phyloP scores from a whole-genome alignment of 495 filamentous ascomycete genomes.

The Hypoxylon rickii region DNA sequence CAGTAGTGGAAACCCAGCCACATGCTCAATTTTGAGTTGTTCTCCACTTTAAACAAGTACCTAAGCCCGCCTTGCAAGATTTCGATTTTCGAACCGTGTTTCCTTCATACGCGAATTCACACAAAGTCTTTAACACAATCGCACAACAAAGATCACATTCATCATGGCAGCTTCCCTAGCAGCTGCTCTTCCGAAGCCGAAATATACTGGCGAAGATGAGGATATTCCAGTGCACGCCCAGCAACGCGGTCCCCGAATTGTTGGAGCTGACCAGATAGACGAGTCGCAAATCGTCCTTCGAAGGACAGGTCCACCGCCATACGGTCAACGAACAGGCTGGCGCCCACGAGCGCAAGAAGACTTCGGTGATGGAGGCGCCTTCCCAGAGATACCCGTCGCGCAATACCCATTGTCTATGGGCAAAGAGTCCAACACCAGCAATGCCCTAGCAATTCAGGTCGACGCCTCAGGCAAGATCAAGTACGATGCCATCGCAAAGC shows the following conservation, averaged over 20 bases:
- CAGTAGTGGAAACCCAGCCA: too few relatives aligned
- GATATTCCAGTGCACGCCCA: constrained; percentile 73
- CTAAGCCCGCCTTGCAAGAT: constrained; percentile 16
- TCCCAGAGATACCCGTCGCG: constrained; percentile 86
- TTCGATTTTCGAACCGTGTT: constrained; percentile 2
- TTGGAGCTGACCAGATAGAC: constrained; percentile 76
- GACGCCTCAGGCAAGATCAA: constrained; percentile 91
- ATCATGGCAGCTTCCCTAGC: constrained; percentile 75
- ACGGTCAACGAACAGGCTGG: constrained; percentile 73
- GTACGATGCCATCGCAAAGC: constrained; percentile 92
- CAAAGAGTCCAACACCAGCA: constrained; percentile 73
- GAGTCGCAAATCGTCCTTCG: constrained; percentile 86
- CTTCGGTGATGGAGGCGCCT: constrained; percentile 94
- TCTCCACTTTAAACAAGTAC: constrained; percentile 31
- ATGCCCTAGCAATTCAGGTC: constrained; percentile 89
- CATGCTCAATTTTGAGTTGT: too few relatives aligned
- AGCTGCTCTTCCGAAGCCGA: constrained; percentile 84
- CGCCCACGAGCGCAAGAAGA: constrained; percentile 91
- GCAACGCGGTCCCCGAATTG: constrained; percentile 75
- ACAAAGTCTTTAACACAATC: too few relatives aligned
- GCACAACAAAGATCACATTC: neutral
- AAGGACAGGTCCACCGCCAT: constrained; percentile 41
- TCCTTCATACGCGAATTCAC: constrained; percentile 14
- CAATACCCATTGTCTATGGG: constrained; percentile 98
- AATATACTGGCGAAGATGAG: constrained; percentile 84